A percentile compares a stretch with the other conserved stretches of the same genome.
phyloP scores from a whole-genome alignment of 2,329 filamentous ascomycete species.

The Pestalotiopsis sp. region DNA sequence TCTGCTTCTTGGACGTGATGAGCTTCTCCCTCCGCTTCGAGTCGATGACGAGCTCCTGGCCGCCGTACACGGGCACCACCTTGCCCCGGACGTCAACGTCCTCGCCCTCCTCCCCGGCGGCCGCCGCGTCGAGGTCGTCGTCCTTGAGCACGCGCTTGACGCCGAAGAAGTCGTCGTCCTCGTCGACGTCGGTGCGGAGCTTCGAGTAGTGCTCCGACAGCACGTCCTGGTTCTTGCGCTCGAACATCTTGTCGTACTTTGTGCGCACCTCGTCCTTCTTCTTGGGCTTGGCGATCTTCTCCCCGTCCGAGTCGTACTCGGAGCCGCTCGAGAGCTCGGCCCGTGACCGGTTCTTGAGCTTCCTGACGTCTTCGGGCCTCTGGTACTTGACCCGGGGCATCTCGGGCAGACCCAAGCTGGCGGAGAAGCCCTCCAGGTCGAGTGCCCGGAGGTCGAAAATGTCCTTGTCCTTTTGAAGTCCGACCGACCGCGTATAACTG shows the following conservation, averaged over 20 bases:
- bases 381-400: slow-evolving; percentile 92
- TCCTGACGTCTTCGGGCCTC: slow-evolving; percentile 86
- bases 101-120: slow-evolving; percentile 45
- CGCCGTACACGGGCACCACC: slow-evolving; percentile 68
- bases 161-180: slow-evolving; percentile 80
- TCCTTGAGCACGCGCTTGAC: slow-evolving; percentile 86
- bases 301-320: slow-evolving; percentile 58
- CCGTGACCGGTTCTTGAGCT: slow-evolving; percentile 82
- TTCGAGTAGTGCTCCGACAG: slow-evolving; percentile 93
- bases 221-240: slow-evolving; percentile 93
- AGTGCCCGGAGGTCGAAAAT: slow-evolving; percentile 84
- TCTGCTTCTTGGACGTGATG: slow-evolving; percentile 92
- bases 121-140: slow-evolving; percentile 60
- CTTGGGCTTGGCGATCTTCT: slow-evolving; percentile 52
- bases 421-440: slow-evolving; percentile 82
- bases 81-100: slow-evolving; percentile 49
- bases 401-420: slow-evolving; percentile 85
- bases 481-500: slow-evolving; percentile 82
- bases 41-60: slow-evolving; percentile 80
- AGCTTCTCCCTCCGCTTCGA: slow-evolving; percentile 95
- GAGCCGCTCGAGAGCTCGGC: slow-evolving; percentile 63
- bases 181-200: slow-evolving; percentile 67
- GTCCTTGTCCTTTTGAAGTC: slow-evolving; percentile 89
- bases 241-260: slow-evolving; percentile 98
- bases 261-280: slow-evolving; percentile 79